phyloP scores from a whole-genome alignment of 1,139 yeast genomes.

The Geotrichum cucujoidarum region DNA sequence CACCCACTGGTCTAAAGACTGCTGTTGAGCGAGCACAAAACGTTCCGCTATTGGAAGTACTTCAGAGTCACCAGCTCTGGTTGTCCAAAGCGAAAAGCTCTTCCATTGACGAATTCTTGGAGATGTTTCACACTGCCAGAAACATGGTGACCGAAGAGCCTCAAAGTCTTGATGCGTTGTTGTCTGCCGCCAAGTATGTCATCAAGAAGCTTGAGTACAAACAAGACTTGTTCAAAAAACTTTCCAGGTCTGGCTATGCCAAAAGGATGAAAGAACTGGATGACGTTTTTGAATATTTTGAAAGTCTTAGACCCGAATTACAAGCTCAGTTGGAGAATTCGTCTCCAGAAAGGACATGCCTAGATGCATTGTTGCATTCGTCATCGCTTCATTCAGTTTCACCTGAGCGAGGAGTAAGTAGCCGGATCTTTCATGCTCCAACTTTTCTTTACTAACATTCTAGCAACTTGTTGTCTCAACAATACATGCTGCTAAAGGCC shows the following conservation, averaged over 20 bases:
- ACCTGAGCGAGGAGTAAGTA: conserved; percentile 15
- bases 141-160: conserved; percentile 19
- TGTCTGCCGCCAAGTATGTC: conserved; percentile 1
- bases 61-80: conserved; percentile 28
- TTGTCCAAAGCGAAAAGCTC: neutral
- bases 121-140: conserved; percentile 36
- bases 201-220: conserved; percentile 12
- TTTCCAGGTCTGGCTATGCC: neutral
- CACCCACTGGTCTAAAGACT: conserved; percentile 1
- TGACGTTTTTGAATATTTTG: conserved; percentile 7
- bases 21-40: conserved; percentile 4
- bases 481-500: conserved; percentile 87
- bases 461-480: conserved; percentile 48
- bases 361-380: conserved; percentile 9
- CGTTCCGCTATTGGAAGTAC: conserved; percentile 34
- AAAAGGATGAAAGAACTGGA: conserved; percentile 1
- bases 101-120: conserved; percentile 34
- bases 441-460: neutral
- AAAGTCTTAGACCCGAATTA: conserved; percentile 29
- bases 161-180: conserved; percentile 2
- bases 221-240: neutral
- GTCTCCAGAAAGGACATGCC: conserved; percentile 1
- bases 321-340: conserved; percentile 18
- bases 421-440: too few relatives aligned
- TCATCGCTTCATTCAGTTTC: conserved; percentile 5